Base-by-base conservation (phyloP, 1,284 basidiomycete genomes). In the Rhodotorula mucilaginosa region DNA sequence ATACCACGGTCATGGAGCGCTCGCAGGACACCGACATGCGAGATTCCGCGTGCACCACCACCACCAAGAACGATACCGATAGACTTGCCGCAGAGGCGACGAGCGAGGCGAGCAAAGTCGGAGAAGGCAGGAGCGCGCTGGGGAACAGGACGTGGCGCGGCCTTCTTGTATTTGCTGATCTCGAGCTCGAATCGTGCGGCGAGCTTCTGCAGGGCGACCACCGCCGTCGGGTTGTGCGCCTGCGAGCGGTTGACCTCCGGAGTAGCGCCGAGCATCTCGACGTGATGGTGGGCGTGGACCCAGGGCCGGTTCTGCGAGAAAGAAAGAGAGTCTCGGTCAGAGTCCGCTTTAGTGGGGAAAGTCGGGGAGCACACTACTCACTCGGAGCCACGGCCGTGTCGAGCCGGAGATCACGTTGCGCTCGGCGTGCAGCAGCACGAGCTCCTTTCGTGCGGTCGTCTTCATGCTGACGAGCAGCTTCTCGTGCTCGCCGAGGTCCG, bases 371-470 rank as follows among this genome's bases (percentile, higher is more conserved):
- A 21, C 18, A n/a, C 19, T 63, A 79, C 83, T 58, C 67, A 92
- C 92, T 86, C 94, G 94, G 60, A 99, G 85, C 96, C 96, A 99
- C 80, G 92, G 90, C 65, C 96, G 87, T 44, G 97, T 99, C 16
- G 92, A 95, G 4, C 97, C 96, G 5, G 94, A 90, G 5, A 87
- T 84, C 5, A 99, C 93, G 47, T 88, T 90, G 49, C 94, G 88
- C 79, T 97, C 93, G 5, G 94, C 89, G 79, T 99, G 96, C 16
- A 99, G 84, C 15, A 99, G 84, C 6, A 99, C 89, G 46, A 99
- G 87, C 81, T 99, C 96, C 81, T 99, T 99, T 72, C 97, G 84
- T 23, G 97, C 96, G 0, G 95, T 99, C 2, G 94, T 98, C 84
- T 99, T 99, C 87, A 93, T 89, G 10, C 93, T 92, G 57, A 94